Evolutionary conservation across 129 eudicot genomes (phyloP), one percentile per base, ranked within the genome.

Genomic region (Lactuca saligna): DNA sequence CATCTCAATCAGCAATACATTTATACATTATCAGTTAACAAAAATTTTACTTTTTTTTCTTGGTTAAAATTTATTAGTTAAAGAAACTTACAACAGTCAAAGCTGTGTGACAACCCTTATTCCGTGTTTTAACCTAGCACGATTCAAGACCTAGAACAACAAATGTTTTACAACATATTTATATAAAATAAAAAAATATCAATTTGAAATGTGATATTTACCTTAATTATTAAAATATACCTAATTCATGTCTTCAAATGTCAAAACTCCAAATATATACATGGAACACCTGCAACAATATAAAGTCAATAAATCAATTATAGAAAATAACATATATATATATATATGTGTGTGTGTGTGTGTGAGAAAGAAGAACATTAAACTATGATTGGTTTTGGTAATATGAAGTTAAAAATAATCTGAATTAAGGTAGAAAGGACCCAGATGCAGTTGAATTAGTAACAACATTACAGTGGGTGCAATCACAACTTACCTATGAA

Each of bases 181-280:
- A 4, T 63, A 20, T 20, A 20, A 11, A 31, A 7, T 16, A n/a
- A 39, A 54, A 20, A 20, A 1, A 20, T 20, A 20, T 0, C 20
- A 20, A 20, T 20, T 20, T n/a, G n/a, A n/a, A n/a, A n/a, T n/a
- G n/a, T n/a, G n/a, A 20, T 20, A 20, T 0, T 20, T 20, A 61
- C 34, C 33, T 2, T 20, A 57, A 48, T 34, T 7, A 57, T 10
- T 12, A 14, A 20, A 1, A 61, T 57, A 65, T 82, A 92, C 98
- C 98, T 93, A 97, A 31, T 93, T 97, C 97, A 89, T 89, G 83
- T 89, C 70, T 74, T 93, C 98, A 81, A 88, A 82, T 56, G 98
- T 93, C 82, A 93, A 69, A 33, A 93, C 95, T 58, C 96, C 95
- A 82, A 93, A 93, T 69, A 93, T 69, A 81, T 95, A 93, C 1